phyloP scores from a whole-genome alignment of 305 asterid genomes.

The Solanum hybrid region DNA sequence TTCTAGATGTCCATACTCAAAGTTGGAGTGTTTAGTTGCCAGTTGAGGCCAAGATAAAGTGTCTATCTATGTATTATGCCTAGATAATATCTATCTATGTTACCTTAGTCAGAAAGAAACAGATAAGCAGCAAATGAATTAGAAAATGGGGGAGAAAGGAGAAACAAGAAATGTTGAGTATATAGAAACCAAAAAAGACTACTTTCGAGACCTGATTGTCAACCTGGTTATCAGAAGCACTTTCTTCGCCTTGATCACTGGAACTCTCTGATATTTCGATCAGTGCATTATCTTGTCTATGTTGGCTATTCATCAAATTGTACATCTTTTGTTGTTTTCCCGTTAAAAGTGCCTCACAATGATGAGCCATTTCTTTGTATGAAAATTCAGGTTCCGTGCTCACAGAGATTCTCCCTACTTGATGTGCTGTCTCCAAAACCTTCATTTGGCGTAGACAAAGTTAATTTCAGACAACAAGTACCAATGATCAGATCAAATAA shows the following conservation, averaged over 20 bases:
- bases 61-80: background rate
- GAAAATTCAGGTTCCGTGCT: constrained; percentile 65
- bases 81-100: background rate
- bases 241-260: constrained; percentile 24
- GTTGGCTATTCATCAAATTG: constrained; percentile 42
- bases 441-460: constrained; percentile 9
- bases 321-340: constrained; percentile 93
- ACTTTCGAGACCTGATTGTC: constrained; percentile 20
- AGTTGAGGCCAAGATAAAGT: background rate
- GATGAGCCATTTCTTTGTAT: constrained; percentile 77
- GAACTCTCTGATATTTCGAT: constrained; percentile 38
- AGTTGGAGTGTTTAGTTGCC: background rate
- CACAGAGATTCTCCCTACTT: constrained; percentile 72
- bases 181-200: constrained; percentile 16
- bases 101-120: background rate
- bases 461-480: background rate
- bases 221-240: constrained; percentile 13
- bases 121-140: background rate
- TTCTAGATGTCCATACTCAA: background rate
- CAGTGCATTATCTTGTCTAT: constrained; percentile 37
- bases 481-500: background rate
- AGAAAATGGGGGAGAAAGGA: background rate
- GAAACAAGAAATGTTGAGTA: background rate
- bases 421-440: constrained; percentile 81
- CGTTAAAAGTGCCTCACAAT: constrained; percentile 63